Conservation (phyloP, 176 grass and related monocot species). For the Phragmites australis region DNA sequence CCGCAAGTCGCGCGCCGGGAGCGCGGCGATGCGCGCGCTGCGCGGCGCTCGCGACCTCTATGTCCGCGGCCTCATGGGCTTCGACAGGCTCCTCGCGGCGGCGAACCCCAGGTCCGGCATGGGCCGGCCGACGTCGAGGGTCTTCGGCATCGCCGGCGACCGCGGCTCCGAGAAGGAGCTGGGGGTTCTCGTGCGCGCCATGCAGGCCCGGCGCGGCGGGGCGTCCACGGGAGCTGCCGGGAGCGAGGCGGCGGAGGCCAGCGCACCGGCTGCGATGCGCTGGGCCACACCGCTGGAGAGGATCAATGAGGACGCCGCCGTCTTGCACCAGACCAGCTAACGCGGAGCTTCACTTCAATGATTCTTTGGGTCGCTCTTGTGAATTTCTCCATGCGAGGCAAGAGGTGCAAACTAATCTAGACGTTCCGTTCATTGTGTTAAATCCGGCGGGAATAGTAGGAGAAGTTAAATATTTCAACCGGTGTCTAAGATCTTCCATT, state of each 20-base stretch:
- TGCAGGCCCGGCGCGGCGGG: neutral
- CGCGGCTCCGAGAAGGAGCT: conserved; percentile 5
- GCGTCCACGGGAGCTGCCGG: neutral
- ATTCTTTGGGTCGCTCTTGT: neutral
- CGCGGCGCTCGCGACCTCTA: conserved; percentile 34
- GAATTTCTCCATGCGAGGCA: no score
- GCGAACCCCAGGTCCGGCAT: conserved; percentile 24
- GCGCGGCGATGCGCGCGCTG: conserved; percentile 14
- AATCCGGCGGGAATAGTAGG: no score
- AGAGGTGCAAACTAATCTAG: no score
- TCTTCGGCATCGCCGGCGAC: neutral
- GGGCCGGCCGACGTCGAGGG: conserved; percentile 28
- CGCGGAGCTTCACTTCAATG: neutral
- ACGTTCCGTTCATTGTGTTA: no score
- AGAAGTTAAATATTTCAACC: no score
- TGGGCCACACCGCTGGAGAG: neutral
- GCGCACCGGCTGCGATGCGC: neutral
- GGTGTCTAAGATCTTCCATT: no score
- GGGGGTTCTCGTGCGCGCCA: conserved; percentile 18
- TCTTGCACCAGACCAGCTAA: neutral
- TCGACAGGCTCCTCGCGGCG: conserved; percentile 21
- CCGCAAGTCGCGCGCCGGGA: neutral
- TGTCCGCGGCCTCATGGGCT: conserved; percentile 8
- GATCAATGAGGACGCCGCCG: conserved; percentile 8
- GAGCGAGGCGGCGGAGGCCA: neutral